Evolutionary conservation across 2,329 filamentous ascomycete genomes (phyloP).

Genomic region (Grosmannia huntii): DNA sequence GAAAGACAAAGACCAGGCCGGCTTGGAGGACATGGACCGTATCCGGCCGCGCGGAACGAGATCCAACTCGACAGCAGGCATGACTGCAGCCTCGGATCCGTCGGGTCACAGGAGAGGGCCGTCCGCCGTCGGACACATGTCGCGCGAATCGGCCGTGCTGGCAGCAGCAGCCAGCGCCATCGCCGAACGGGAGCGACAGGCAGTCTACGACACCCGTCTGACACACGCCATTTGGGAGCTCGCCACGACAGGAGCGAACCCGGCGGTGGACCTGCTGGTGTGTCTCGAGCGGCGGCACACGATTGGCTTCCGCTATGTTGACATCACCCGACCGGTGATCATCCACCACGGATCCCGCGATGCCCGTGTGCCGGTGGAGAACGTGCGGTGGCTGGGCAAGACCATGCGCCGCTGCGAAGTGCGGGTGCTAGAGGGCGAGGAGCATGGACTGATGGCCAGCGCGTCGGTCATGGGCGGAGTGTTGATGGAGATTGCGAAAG

Average conservation of each 20-base stretch:
- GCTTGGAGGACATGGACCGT: conserved; percentile 37
- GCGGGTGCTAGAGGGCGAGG: conserved; percentile 77
- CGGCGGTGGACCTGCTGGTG: conserved; percentile 82
- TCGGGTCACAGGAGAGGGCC: conserved; percentile 12
- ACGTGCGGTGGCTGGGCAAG: conserved; percentile 87
- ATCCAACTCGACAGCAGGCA: not conserved
- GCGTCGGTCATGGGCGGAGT: conserved; percentile 86
- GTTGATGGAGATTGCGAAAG: conserved; percentile 84
- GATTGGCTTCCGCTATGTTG: conserved; percentile 93
- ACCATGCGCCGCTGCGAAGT: conserved; percentile 92
- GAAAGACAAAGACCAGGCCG: conserved; percentile 15
- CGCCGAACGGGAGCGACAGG: conserved; percentile 58
- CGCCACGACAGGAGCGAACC: conserved; percentile 82
- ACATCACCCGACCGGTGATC: conserved; percentile 80
- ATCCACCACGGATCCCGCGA: conserved; percentile 92
- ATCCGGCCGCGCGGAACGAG: conserved; percentile 20
- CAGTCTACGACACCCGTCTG: conserved; percentile 68
- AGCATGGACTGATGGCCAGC: conserved; percentile 91
- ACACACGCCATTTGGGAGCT: conserved; percentile 92
- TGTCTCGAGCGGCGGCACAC: conserved; percentile 83
- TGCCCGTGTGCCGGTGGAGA: conserved; percentile 84
- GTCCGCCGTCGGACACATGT: conserved; percentile 8
- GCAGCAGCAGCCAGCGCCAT: conserved; percentile 46
- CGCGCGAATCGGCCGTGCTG: conserved; percentile 23
- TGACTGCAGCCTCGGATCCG: conserved; percentile 3